Evolutionary conservation across 2,329 filamentous ascomycete genomes (phyloP), one percentile per base, ranked within the genome.

Genomic region (Penicillium hesseltinei): DNA sequence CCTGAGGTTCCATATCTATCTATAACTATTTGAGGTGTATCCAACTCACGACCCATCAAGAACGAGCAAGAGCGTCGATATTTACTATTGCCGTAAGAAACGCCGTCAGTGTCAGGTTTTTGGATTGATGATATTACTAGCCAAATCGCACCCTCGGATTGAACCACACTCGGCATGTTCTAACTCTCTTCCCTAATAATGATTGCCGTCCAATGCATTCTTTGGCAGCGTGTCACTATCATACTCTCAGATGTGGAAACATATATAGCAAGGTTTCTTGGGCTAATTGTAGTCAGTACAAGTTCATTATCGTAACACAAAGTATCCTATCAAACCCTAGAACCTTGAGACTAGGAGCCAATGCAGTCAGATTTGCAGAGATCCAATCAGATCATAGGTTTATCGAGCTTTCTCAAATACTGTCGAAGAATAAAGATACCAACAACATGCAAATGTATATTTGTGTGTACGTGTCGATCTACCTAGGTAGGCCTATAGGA

Each of bases 401-500:
- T 40, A 21, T 23, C 11, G 19, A 6, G 4, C 4, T 10, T 27
- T n/a, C 11, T n/a, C 10, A 15, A n/a, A 10, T 5, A 8, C 4
- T 25, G 15, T 25, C 13, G 21, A 44, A 21, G 5, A 31, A 25
- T 31, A 10, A 21, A 31, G 19, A 15, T n/a, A 65, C 66, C 55
- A 64, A 56, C 2, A 51, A 72, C 27, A 60, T 60, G 19, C 55
- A 58, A 60, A 44, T 25, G 54, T 58, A 19, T 31, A 29, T 29
- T 29, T 11, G 9, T 29, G 66, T 6, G 62, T 65, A 31, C 62
- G 63, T 10, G 64, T 69, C 9, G 71, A 70, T 31, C 3, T 62
- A n/a, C n/a, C n/a, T n/a, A n/a, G n/a, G n/a, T n/a, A 40, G 44
- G 49, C 4, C 57, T 61, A 54, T 33, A 19, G 9, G 50, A 62